Evolutionary conservation across 371 early-diverging fungal genomes (phyloP), one percentile per base, ranked within the genome.

Genomic region (Saksenaea oblongispora): DNA sequence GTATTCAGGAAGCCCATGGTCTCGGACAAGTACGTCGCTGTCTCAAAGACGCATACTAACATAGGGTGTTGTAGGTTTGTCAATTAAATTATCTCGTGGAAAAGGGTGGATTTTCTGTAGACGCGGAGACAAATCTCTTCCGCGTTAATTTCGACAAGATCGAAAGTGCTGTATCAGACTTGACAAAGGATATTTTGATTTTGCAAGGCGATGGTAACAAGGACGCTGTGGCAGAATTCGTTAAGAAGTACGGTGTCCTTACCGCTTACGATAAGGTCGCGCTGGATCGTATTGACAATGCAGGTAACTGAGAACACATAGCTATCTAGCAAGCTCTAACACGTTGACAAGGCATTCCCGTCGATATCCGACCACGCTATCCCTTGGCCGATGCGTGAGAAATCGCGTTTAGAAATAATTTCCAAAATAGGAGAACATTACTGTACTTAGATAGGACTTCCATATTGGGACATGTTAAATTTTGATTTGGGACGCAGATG

Each of bases 171-270:
- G 92, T 93, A 0, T 62, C 75, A 22, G 83, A 84, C 26, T 70
- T 93, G 60, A 89, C 91, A 0, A 78, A 71, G 9, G 86, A 87
- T 39, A 91, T 93, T 54, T 72, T 93, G 74, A 68, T 91, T 14
- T 80, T 92, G 35, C 92, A 93, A 79, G 93, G 92, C 4, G 83
- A 92, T 71, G 93, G 93, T 37, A 85, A 88, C 71, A 91, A 91
- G 71, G 56, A 74, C 15, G 75, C 79, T 7, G 93, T 90, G 4
- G 77, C 75, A 44, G 82, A 54, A 14, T 92, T 93, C 72, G 80
- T 82, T 11, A 71, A 74, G 9, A 79, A 78, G 55, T 91, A 92
- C 56, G 92, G 89, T 18, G 66, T 71, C 0, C 69, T 89, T 47
- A 65, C 78, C 17, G 66, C 74, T 0, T 64, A 76, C 9, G 88